Conservation (phyloP, 1,284 basidiomycete genomes). For the Flammula alnicola region DNA sequence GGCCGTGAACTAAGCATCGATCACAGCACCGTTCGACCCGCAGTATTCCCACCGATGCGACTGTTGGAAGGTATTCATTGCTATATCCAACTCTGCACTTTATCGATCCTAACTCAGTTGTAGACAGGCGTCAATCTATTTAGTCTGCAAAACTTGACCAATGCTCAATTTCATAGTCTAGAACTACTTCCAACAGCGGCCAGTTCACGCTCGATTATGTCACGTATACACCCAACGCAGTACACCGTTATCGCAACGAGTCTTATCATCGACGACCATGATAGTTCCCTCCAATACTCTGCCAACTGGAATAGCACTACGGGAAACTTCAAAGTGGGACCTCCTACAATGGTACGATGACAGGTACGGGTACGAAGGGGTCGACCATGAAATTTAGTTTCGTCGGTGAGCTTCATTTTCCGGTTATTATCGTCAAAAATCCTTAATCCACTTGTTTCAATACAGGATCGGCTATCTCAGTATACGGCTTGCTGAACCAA, state of each 20-base stretch:
- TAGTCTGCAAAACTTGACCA: slow-evolving; percentile 18
- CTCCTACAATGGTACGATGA: slow-evolving; percentile 24
- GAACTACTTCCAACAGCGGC: slow-evolving; percentile 23
- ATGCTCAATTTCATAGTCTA: slow-evolving; percentile 17
- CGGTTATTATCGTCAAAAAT: background rate
- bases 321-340: slow-evolving; percentile 16
- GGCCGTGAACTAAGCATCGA: slow-evolving; percentile 26
- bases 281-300: slow-evolving; percentile 21
- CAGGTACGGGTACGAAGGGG: slow-evolving; percentile 18
- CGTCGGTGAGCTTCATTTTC: slow-evolving; percentile 17
- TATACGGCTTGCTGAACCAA: slow-evolving; percentile 27
- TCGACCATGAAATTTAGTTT: slow-evolving; percentile 25
- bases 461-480: slow-evolving; percentile 26
- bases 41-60: slow-evolving; percentile 6
- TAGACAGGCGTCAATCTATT: slow-evolving; percentile 25
- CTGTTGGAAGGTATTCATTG: slow-evolving; percentile 14
- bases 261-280: slow-evolving; percentile 26
- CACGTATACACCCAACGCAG: slow-evolving; percentile 20
- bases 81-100: background rate
- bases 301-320: slow-evolving; percentile 20
- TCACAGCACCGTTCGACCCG: slow-evolving; percentile 16
- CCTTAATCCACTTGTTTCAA: background rate
- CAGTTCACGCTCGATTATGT: slow-evolving; percentile 25
- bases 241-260: slow-evolving; percentile 11
- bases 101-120: background rate